phyloP scores from a whole-genome alignment of 1,139 yeast genomes.

The Geotrichum phurueaensis region DNA sequence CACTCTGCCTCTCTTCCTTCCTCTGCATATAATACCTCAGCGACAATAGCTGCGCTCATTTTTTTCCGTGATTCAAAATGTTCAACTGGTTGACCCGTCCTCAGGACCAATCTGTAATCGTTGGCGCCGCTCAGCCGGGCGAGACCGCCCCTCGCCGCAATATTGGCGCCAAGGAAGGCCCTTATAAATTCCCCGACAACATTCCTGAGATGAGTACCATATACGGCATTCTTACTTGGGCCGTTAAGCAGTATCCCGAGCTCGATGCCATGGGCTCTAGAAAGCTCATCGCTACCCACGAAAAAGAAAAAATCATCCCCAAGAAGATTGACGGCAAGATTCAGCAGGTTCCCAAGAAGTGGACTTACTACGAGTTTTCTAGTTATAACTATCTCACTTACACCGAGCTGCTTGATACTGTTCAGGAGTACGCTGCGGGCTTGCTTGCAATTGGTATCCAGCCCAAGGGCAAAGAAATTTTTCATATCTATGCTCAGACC shows the following conservation, averaged over 20 bases:
- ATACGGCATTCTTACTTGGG: constrained; percentile 63
- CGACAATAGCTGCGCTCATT: too few relatives aligned
- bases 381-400: constrained; percentile 63
- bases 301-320: constrained; percentile 66
- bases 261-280: constrained; percentile 71
- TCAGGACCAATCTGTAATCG: constrained; percentile 45
- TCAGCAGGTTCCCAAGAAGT: constrained; percentile 66
- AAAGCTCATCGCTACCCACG: constrained; percentile 63
- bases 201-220: constrained; percentile 46
- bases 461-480: constrained; percentile 54
- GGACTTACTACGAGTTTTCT: constrained; percentile 80
- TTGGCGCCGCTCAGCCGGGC: constrained; percentile 74
- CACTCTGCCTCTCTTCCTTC: too few relatives aligned
- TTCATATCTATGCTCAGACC: constrained; percentile 80
- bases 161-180: constrained; percentile 50
- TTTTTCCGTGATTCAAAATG: too few relatives aligned
- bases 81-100: too few relatives aligned
- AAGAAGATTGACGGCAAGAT: constrained; percentile 76
- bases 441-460: constrained; percentile 65
- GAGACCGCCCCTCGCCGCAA: constrained; percentile 92
- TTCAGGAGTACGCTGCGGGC: constrained; percentile 66
- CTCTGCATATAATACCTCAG: too few relatives aligned
- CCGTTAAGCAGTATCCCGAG: constrained; percentile 46
- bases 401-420: constrained; percentile 47
- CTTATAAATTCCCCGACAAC: constrained; percentile 34